Percentiles rank a stretch among this genome's conserved stretches.
Conservation (phyloP, 139 green algal species). For the Ostreobium quekettii region DNA sequence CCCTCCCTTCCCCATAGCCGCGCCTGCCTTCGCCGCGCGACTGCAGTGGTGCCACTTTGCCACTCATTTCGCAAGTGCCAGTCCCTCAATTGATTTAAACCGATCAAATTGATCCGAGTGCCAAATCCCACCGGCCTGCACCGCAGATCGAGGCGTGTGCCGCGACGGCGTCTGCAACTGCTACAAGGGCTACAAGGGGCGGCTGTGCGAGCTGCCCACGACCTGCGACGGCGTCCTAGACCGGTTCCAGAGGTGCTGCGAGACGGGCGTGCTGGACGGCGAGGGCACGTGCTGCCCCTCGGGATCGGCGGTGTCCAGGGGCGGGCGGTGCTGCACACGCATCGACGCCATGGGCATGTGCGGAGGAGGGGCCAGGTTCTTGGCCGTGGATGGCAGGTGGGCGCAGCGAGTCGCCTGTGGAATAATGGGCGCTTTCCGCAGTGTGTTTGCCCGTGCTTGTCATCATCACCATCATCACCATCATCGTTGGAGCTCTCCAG, state of each 20-base stretch:
- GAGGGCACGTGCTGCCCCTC: slow-evolving; percentile 1
- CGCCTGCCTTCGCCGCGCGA: too few species aligned
- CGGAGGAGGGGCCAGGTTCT: not conserved
- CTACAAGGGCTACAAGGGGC: slow-evolving; percentile 12
- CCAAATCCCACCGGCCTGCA: too few species aligned
- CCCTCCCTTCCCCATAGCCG: too few species aligned
- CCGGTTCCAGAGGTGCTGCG: not conserved
- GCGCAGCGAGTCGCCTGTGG: too few species aligned
- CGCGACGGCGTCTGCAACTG: slow-evolving; percentile 1
- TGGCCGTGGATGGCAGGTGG: slow-evolving; percentile 4
- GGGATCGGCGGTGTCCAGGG: not conserved
- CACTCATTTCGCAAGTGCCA: too few species aligned
- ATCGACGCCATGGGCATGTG: not conserved
- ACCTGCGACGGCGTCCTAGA: slow-evolving; percentile 8
- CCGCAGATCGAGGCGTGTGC: slow-evolving; percentile 8
- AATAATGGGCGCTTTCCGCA: too few species aligned
- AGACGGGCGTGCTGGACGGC: not conserved
- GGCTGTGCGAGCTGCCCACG: not conserved
- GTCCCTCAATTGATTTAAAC: too few species aligned
- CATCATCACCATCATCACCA: too few species aligned
- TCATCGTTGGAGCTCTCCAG: too few species aligned
- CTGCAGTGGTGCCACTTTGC: too few species aligned
- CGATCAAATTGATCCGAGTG: too few species aligned
- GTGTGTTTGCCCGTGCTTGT: too few species aligned
- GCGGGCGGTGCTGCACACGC: not conserved